phyloP scores from a whole-genome alignment of 2,329 filamentous ascomycete genomes.

The Fusarium proliferatum region DNA sequence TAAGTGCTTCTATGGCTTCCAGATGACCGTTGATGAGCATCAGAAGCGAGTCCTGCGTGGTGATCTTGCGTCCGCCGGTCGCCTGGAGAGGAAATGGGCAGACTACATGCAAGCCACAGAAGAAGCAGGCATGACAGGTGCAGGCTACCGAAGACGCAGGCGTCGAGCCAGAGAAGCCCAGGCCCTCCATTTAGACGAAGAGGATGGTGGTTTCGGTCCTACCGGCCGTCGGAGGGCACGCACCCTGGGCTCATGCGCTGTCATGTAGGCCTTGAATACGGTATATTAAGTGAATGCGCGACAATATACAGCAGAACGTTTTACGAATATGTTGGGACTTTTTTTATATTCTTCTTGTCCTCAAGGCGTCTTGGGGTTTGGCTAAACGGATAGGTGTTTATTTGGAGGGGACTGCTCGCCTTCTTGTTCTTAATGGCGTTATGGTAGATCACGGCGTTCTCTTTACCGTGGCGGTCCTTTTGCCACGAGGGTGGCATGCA shows the following conservation, averaged over 20 bases:
- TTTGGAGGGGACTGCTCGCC: constrained; percentile 6
- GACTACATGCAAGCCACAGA: constrained; percentile 94
- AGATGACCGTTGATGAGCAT: constrained; percentile 94
- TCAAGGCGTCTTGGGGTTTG: neutral
- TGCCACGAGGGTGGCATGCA: constrained; percentile 3
- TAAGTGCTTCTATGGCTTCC: constrained; percentile 96
- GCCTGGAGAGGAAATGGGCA: constrained; percentile 92
- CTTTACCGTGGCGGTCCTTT: neutral
- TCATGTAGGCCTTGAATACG: constrained; percentile 67
- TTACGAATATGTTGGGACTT: neutral
- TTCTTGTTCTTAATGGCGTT: constrained; percentile 25
- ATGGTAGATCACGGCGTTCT: constrained; percentile 38
- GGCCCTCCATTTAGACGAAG: constrained; percentile 82
- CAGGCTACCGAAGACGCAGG: constrained; percentile 74
- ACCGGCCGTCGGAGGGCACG: constrained; percentile 70
- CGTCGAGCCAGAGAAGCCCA: constrained; percentile 85
- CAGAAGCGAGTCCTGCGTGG: constrained; percentile 84
- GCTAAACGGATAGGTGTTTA: constrained; percentile 26
- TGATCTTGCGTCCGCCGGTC: constrained; percentile 76
- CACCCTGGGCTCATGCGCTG: constrained; percentile 69
- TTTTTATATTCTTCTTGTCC: neutral
- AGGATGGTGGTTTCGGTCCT: constrained; percentile 70
- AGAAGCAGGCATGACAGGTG: constrained; percentile 78
- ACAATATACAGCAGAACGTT: neutral
- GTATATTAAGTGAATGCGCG: neutral